Conservation (phyloP, 2,329 filamentous ascomycete species). For the Aspergillus fischeri region DNA sequence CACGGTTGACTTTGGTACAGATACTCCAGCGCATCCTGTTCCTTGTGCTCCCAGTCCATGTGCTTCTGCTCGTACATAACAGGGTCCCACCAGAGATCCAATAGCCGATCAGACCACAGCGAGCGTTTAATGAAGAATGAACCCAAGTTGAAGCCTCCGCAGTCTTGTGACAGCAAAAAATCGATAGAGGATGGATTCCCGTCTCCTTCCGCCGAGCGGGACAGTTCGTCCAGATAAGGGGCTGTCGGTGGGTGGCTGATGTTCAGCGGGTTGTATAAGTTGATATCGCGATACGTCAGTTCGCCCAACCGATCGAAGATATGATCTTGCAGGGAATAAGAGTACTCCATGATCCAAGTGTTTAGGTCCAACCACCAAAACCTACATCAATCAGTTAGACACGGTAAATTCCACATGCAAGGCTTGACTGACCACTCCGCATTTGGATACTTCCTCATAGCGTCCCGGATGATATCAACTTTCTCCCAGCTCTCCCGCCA, state of each 20-base stretch:
- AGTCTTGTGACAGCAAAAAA: constrained; percentile 87
- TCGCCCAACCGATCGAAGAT: constrained; percentile 76
- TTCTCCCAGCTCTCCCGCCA: constrained; percentile 99
- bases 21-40: constrained; percentile 92
- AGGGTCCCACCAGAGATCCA: constrained; percentile 98
- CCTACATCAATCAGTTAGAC: constrained; percentile 50
- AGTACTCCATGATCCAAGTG: constrained; percentile 96
- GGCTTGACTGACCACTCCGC: constrained; percentile 76
- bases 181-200: constrained; percentile 75
- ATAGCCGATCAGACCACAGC: constrained; percentile 81
- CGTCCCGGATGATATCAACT: constrained; percentile 85
- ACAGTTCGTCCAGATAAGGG: constrained; percentile 69
- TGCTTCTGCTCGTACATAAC: constrained; percentile 97
- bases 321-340: constrained; percentile 82
- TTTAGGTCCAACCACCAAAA: constrained; percentile 99
- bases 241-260: constrained; percentile 77
- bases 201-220: constrained; percentile 71
- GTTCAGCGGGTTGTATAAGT: constrained; percentile 91
- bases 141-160: constrained; percentile 90
- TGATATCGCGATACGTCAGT: constrained; percentile 90
- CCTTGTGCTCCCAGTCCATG: constrained; percentile 99
- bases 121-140: constrained; percentile 89
- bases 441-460: constrained; percentile 87
- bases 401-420: neutral
- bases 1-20: constrained; percentile 89